Percentiles rank a stretch among this genome's conserved stretches.
Evolutionary conservation across 1,139 yeast species (phyloP).

Genomic region (Geotrichum macrosporum): DNA sequence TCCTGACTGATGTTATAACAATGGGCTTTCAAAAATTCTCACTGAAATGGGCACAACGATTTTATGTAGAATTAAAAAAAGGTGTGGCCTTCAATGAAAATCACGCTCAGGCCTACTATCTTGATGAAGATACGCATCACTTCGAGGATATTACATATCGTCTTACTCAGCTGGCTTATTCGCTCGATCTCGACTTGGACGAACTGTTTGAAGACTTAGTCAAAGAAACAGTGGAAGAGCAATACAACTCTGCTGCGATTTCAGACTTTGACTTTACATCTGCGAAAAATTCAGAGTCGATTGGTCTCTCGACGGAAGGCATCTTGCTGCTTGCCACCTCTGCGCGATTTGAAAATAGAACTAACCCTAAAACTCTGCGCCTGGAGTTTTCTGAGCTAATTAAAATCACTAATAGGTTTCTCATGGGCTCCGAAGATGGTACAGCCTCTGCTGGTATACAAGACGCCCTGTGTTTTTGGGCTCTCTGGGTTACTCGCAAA

Average conservation of each 20-base stretch:
- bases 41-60: slow-evolving; percentile 35
- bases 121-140: slow-evolving; percentile 27
- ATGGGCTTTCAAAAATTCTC: slow-evolving; percentile 38
- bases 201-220: slow-evolving; percentile 39
- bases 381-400: slow-evolving; percentile 28
- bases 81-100: slow-evolving; percentile 25
- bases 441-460: slow-evolving; percentile 38
- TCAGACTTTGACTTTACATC: slow-evolving; percentile 24
- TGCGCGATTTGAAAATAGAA: slow-evolving; percentile 32
- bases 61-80: slow-evolving; percentile 32
- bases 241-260: slow-evolving; percentile 8
- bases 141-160: slow-evolving; percentile 44
- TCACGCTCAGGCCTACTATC: slow-evolving; percentile 26
- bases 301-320: slow-evolving; percentile 34
- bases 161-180: slow-evolving; percentile 50
- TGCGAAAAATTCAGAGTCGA: slow-evolving; percentile 14
- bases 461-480: slow-evolving; percentile 45
- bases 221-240: slow-evolving; percentile 18
- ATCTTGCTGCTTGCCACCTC: slow-evolving; percentile 36
- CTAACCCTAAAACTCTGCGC: slow-evolving; percentile 18
- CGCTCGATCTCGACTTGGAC: slow-evolving; percentile 59
- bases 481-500: slow-evolving; percentile 40
- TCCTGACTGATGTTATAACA: slow-evolving; percentile 46
- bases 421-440: slow-evolving; percentile 20
- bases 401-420: slow-evolving; percentile 21